Base-by-base conservation (phyloP, 2,329 filamentous ascomycete genomes). In the Fusarium verticillioides region DNA sequence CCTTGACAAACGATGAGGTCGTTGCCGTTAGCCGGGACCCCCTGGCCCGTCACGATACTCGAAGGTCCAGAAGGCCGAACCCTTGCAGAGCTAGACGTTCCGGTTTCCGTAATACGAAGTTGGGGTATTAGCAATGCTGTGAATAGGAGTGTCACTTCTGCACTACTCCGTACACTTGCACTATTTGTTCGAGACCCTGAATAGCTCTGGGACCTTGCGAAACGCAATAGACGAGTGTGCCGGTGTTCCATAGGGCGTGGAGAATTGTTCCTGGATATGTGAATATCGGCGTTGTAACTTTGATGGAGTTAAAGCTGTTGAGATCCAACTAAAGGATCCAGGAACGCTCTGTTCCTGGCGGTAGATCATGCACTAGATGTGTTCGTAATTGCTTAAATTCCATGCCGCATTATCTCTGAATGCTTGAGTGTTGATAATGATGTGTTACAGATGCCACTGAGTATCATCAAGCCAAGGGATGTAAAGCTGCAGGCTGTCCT, bases 401-500 rank as follows among this genome's bases (percentile, higher is more conserved):
- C 42, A 32, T 60, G 63, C 37, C 66, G 44, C 58, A 12, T 23
- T 19, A 9, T 13, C 10, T n/a, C n/a, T 47, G 30, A 64, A 34
- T 7, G 4, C 12, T 15, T n/a, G 8, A n/a, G 13, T 21, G 32
- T 9, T 36, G 21, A 12, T 18, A 16, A 26, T 18, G 12, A n/a
- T 23, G 39, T 60, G 21, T 18, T 36, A 46, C 32, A 40, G 60
- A 16, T 34, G 69, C 73, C 44, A 63, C 78, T 53, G 78, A 81
- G 52, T 87, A 84, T 5, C 83, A 84, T 5, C 83, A 84, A 13
- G 87, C 86, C 58, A 90, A 79, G 75, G 34, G 50, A n/a, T 90
- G 90, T 15, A 90, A 83, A 1, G 83, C 89, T 26, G 82, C 88
- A 26, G 87, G 87, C 86, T 7, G 83, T 84, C 2, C 78, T 75